Evolutionary conservation across 192 early-diverging fungal species (phyloP).

Genomic region (Entomortierella parvispora): DNA sequence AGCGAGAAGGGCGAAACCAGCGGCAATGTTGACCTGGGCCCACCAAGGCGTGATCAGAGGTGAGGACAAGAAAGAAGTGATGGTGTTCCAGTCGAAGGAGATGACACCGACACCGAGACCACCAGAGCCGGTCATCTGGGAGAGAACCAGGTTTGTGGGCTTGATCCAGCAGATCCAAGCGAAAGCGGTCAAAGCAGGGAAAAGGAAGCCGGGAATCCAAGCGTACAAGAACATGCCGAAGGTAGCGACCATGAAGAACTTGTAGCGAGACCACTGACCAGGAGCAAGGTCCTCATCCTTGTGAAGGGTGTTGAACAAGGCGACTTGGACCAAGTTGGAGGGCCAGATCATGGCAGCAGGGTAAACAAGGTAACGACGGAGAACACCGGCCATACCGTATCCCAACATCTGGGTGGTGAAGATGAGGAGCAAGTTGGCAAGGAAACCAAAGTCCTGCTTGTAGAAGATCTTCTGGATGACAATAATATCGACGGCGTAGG

Average conservation of each 20-base stretch:
- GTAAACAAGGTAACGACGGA: constrained; percentile 83
- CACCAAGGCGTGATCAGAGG: constrained; percentile 56
- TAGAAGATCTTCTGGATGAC: constrained; percentile 69
- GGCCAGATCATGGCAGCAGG: constrained; percentile 94
- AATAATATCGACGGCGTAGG: constrained; percentile 68
- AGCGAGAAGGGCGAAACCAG: constrained; percentile 66
- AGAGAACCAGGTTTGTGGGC: constrained; percentile 16
- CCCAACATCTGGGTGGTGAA: constrained; percentile 70
- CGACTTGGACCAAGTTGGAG: constrained; percentile 67
- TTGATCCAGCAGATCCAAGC: constrained; percentile 44
- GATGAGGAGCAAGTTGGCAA: constrained; percentile 63
- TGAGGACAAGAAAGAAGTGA: constrained; percentile 47
- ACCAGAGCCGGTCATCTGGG: constrained; percentile 58
- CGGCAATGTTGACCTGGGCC: constrained; percentile 71
- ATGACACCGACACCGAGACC: constrained; percentile 78
- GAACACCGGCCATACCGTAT: constrained; percentile 74
- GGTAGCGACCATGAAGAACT: constrained; percentile 58
- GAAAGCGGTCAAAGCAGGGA: constrained; percentile 36
- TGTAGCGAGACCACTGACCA: constrained; percentile 53
- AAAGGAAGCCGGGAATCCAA: constrained; percentile 55
- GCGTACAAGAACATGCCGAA: constrained; percentile 49
- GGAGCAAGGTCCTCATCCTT: constrained; percentile 58
- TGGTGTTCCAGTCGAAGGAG: constrained; percentile 75
- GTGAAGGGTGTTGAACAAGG: constrained; percentile 58
- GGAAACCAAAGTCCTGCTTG: constrained; percentile 60